Percentiles rank a stretch among this genome's conserved stretches.
These are phyloP conservation scores for Cladosporium sp. DNA, from an alignment of 2,329 filamentous ascomycete genomes.

Conservation along the genomic window DNA sequence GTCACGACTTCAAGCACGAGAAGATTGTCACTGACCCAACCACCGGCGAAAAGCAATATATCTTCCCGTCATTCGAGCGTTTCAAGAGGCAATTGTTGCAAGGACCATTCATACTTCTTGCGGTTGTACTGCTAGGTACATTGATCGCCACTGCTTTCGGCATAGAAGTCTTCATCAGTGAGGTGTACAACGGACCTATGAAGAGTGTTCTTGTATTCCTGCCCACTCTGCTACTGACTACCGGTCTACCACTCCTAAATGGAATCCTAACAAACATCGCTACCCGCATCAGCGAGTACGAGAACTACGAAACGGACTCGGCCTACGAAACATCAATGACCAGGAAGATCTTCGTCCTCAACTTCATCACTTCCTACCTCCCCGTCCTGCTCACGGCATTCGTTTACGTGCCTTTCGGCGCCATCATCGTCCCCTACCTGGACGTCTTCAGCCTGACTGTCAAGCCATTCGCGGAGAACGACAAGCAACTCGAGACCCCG, in stretches of 20 bases:
- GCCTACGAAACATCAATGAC: slow-evolving; percentile 80
- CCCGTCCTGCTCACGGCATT: slow-evolving; percentile 91
- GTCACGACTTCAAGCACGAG: slow-evolving; percentile 75
- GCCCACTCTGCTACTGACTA: slow-evolving; percentile 81
- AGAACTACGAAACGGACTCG: slow-evolving; percentile 89
- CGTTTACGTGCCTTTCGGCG: slow-evolving; percentile 88
- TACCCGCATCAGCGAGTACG: slow-evolving; percentile 70
- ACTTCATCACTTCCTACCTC: slow-evolving; percentile 94
- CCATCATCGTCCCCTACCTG: slow-evolving; percentile 77
- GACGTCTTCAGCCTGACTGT: slow-evolving; percentile 75
- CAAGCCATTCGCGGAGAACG: slow-evolving; percentile 68
- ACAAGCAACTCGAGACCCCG: slow-evolving; percentile 61
- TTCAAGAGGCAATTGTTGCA: slow-evolving; percentile 74
- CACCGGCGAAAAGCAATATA: slow-evolving; percentile 71
- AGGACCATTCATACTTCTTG: slow-evolving; percentile 76
- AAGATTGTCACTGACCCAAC: slow-evolving; percentile 72
- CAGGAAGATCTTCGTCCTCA: slow-evolving; percentile 90
- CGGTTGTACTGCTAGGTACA: slow-evolving; percentile 67
- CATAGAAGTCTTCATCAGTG: slow-evolving; percentile 92
- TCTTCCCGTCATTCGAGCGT: slow-evolving; percentile 73
- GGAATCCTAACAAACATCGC: slow-evolving; percentile 72
- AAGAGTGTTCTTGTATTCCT: slow-evolving; percentile 83
- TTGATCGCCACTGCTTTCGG: slow-evolving; percentile 84
- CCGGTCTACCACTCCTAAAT: slow-evolving; percentile 73
- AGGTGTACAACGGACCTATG: slow-evolving; percentile 85